A percentile compares a stretch with the other conserved stretches of the same genome.
These are phyloP conservation scores for Lagenaria siceraria DNA, from an alignment of 306 rosid species.

Conservation along the genomic window DNA sequence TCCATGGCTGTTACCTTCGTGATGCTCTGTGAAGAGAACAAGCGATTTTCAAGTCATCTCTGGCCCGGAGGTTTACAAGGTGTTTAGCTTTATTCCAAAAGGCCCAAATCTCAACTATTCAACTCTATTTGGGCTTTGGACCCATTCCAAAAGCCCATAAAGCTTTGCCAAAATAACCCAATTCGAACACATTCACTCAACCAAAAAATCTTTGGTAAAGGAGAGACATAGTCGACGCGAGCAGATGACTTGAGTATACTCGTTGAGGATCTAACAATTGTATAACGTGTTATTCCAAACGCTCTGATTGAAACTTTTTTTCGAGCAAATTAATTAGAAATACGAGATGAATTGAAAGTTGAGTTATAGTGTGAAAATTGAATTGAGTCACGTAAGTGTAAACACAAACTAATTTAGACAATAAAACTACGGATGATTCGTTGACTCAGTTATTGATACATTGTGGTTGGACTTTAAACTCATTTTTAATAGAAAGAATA, in stretches of 20 bases:
- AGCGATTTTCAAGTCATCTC: neutral
- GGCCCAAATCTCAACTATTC: neutral
- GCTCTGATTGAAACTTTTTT: no score
- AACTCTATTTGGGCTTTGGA: neutral
- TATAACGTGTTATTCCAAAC: no score
- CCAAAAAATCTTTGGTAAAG: no score
- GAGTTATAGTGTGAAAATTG: neutral
- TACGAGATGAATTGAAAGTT: neutral
- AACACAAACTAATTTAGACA: neutral
- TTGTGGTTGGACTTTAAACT: no score
- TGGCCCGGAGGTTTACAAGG: neutral
- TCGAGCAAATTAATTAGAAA: neutral
- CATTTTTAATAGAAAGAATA: no score
- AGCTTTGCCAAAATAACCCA: neutral
- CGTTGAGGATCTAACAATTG: neutral
- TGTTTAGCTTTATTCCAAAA: neutral
- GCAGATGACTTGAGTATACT: neutral
- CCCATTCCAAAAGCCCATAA: neutral
- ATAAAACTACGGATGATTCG: no score
- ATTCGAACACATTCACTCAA: neutral
- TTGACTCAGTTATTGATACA: no score
- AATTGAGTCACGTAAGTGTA: neutral
- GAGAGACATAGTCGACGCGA: neutral
- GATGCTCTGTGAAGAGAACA: neutral
- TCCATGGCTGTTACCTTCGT: conserved; percentile 27